Evolutionary conservation across 2,329 filamentous ascomycete species (phyloP).

Genomic region (Colletotrichum melonis): DNA sequence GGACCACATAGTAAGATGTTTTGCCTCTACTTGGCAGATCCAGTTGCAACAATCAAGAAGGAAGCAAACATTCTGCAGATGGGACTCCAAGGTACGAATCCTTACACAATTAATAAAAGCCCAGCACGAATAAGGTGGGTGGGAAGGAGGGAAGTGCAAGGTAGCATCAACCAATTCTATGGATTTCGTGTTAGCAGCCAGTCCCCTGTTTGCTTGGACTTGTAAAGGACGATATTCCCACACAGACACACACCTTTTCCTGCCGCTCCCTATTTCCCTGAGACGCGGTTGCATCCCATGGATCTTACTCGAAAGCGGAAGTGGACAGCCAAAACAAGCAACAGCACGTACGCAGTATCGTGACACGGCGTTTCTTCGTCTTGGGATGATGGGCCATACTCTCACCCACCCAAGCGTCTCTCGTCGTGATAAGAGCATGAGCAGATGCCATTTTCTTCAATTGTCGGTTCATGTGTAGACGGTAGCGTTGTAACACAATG

Average conservation of each 20-base stretch:
- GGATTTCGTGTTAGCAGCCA: not conserved
- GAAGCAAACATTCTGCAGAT: not conserved
- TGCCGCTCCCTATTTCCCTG: slow-evolving; percentile 20
- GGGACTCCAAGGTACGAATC: too few relatives aligned
- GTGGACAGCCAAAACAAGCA: slow-evolving; percentile 14
- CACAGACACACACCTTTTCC: not conserved
- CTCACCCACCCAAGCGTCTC: not conserved
- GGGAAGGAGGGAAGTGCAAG: not conserved
- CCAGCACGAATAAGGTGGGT: not conserved
- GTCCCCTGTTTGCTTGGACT: slow-evolving; percentile 26
- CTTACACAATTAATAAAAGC: too few relatives aligned
- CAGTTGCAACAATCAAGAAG: not conserved
- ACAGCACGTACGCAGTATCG: not conserved
- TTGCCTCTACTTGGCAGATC: not conserved
- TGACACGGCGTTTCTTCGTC: not conserved
- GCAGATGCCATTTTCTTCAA: not conserved
- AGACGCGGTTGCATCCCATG: slow-evolving; percentile 11
- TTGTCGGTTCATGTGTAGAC: not conserved
- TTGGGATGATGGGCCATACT: too few relatives aligned
- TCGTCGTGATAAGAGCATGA: not conserved
- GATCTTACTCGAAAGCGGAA: not conserved
- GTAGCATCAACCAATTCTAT: slow-evolving; percentile 9
- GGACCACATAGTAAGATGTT: not conserved
- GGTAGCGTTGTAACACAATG: not conserved
- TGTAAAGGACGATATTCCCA: slow-evolving; percentile 19